phyloP scores from a whole-genome alignment of 345 rosid species.

The Pugionium cornutum region DNA sequence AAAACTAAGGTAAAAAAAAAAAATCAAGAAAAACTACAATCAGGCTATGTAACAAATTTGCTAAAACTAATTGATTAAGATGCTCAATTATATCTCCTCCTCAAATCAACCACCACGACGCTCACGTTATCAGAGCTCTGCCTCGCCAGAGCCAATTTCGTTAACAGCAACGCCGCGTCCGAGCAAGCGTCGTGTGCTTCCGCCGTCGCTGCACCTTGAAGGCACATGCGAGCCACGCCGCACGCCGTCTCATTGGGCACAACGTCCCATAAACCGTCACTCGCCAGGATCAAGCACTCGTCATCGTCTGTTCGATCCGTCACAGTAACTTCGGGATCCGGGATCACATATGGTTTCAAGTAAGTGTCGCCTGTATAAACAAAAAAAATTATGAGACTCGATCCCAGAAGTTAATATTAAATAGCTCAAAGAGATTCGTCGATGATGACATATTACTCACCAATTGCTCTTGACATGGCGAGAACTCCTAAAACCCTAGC shows the following conservation, averaged over 20 bases:
- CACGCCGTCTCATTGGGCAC: constrained; percentile 82
- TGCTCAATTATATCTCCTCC: constrained; percentile 17
- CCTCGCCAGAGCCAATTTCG: constrained; percentile 75
- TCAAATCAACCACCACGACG: constrained; percentile 82
- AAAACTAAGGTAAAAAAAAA: not conserved
- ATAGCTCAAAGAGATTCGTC: too few species aligned
- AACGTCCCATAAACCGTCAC: constrained; percentile 91
- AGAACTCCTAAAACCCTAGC: constrained; percentile 79
- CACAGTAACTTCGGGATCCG: constrained; percentile 72
- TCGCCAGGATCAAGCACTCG: constrained; percentile 74
- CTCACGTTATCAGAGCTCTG: constrained; percentile 83
- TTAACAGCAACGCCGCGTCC: constrained; percentile 64
- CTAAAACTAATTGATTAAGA: constrained; percentile 15
- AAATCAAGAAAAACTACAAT: constrained; percentile 14
- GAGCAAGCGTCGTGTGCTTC: constrained; percentile 53
- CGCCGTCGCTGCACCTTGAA: constrained; percentile 25
- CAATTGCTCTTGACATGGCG: constrained; percentile 90
- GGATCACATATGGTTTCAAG: constrained; percentile 79
- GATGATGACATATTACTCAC: constrained; percentile 27
- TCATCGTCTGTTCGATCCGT: constrained; percentile 65
- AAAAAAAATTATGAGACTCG: too few species aligned
- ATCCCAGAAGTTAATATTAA: too few species aligned
- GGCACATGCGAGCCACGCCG: constrained; percentile 68
- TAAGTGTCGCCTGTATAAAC: constrained; percentile 62
- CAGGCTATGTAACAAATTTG: constrained; percentile 21